phyloP scores from a whole-genome alignment of 495 filamentous ascomycete species.

The Penicillium robsamsonii region DNA sequence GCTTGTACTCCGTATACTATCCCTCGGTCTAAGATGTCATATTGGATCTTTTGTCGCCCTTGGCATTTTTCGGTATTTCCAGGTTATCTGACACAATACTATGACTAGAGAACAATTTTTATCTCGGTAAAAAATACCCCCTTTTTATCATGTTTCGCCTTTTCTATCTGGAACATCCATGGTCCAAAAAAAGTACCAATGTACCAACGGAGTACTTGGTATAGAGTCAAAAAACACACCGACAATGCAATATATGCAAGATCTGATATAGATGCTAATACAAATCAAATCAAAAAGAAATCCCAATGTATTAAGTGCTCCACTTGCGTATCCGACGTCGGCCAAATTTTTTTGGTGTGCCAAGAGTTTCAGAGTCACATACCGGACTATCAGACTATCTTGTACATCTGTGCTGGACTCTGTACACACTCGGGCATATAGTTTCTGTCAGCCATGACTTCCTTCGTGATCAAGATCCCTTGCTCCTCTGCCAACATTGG shows the following conservation, averaged over 20 bases:
- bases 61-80: not conserved
- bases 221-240: not conserved
- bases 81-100: not conserved
- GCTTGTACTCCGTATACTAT: not conserved
- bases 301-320: constrained; percentile 3
- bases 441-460: constrained; percentile 34
- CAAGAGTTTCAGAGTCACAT: constrained; percentile 34
- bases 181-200: not conserved
- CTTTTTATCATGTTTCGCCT: not conserved
- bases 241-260: not conserved
- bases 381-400: not conserved
- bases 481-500: constrained; percentile 96
- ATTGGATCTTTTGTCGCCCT: not conserved
- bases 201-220: not conserved
- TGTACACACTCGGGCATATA: not conserved
- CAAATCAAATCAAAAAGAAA: constrained; percentile 1
- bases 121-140: not conserved
- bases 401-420: not conserved
- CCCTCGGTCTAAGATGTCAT: no score
- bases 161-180: not conserved
- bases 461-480: constrained; percentile 64
- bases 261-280: not conserved
- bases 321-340: constrained; percentile 32
- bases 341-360: constrained; percentile 27
- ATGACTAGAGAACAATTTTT: not conserved